A percentile compares a stretch with the other conserved stretches of the same genome.
These are phyloP conservation scores for Colletotrichum navitas DNA, from an alignment of 2,329 filamentous ascomycete genomes.

Conservation along the genomic window DNA sequence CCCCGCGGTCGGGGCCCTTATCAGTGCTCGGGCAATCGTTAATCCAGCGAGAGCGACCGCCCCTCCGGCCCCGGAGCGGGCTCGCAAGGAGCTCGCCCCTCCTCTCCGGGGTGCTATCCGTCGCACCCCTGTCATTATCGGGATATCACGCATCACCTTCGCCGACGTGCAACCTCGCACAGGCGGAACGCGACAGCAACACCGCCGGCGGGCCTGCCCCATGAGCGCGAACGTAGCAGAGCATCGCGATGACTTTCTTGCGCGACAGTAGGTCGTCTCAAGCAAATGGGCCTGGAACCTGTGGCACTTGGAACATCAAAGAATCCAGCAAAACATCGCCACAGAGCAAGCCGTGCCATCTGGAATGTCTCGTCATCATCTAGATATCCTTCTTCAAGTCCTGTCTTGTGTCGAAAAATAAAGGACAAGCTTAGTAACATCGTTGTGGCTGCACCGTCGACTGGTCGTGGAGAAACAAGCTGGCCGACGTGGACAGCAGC, in stretches of 20 bases:
- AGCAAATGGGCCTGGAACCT: background rate
- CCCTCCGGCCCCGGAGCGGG: background rate
- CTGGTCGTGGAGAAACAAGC: background rate
- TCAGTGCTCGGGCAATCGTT: slow-evolving; percentile 20
- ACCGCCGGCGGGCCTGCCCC: background rate
- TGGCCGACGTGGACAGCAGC: background rate
- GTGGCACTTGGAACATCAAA: slow-evolving; percentile 5
- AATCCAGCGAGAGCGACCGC: background rate
- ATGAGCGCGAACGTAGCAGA: background rate
- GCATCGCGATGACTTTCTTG: background rate
- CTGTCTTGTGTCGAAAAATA: background rate
- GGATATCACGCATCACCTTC: background rate
- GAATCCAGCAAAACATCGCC: background rate
- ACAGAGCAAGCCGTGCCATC: background rate
- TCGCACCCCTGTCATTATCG: background rate
- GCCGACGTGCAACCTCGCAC: background rate
- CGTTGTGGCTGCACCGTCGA: background rate
- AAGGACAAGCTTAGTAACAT: slow-evolving; percentile 3
- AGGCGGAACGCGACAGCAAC: too few species aligned
- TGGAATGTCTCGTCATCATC: background rate
- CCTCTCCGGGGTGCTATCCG: background rate
- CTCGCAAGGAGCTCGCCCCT: background rate
- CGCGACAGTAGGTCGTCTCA: background rate
- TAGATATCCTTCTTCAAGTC: background rate
- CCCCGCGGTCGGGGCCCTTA: slow-evolving; percentile 17